Evolutionary conservation across 2,329 filamentous ascomycete genomes (phyloP), one percentile per base, ranked within the genome.

Genomic region (Apiospora phragmitis): DNA sequence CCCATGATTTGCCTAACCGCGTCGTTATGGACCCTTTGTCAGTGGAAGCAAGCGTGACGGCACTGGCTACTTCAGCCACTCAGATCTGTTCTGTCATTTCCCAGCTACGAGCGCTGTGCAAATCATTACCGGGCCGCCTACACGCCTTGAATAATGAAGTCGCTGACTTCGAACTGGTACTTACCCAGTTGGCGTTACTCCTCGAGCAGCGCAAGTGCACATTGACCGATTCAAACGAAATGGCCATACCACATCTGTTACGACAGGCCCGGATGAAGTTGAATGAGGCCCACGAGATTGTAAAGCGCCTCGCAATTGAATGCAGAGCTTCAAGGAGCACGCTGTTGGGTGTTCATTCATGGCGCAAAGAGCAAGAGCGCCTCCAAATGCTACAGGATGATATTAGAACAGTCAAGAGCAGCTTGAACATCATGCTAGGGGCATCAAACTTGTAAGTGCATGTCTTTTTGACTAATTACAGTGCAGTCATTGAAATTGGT

Each of bases 91-190:
- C 69, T 3, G 73, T 74, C 18, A 76, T 79, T 65, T 70, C 73
- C 12, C 69, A 74, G 21, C 70, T 80, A 47, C 75, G 78, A 16
- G 73, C 72, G 8, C 55, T 76, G 9, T 76, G 74, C 72, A 73
- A 73, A 38, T 72, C 67, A 12, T 68, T 80, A 29, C 78, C 78
- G 4, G 78, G 77, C 2, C 74, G 78, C 6, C 68, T 72, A 12
- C 74, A 79, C 69, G 78, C 79, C 4, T 69, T 80, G 51, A 75
- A 76, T 43, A 80, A 80, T 68, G 78, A 80, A 70, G 76, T 78
- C 16, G 65, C 70, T 14, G 77, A 80, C 69, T 72, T 80, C 35
- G 74, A 78, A 68, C 68, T 79, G 4, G 77, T 80, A 32, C 72
- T 79, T 21, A 70, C 72, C 38, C 75, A 78, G 43, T 69, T 79